Evolutionary conservation across 345 rosid species (phyloP).

Genomic region (Rubroshorea leprosula): DNA sequence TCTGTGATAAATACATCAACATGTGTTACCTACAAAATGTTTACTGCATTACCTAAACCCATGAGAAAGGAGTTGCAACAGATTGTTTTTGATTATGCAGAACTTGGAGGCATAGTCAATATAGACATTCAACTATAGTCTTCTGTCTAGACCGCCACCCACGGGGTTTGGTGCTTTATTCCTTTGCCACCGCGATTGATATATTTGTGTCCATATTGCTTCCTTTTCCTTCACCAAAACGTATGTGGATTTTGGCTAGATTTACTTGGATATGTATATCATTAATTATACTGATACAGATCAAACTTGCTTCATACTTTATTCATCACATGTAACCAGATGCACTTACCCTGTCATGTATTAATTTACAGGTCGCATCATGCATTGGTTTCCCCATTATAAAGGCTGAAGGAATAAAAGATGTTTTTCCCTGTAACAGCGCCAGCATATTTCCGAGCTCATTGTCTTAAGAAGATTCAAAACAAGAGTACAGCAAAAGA

Average conservation of each 20-base stretch:
- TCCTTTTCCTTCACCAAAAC: conserved; percentile 32
- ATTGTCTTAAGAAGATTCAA: too few species aligned
- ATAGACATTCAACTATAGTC: conserved; percentile 24
- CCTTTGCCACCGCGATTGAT: conserved; percentile 24
- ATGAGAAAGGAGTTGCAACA: conserved; percentile 21
- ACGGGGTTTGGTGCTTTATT: conserved; percentile 26
- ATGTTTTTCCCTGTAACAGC: conserved; percentile 15
- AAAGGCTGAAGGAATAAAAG: conserved; percentile 12
- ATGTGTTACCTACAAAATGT: conserved; percentile 21
- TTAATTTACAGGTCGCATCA: conserved; percentile 13
- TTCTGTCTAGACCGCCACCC: conserved; percentile 30
- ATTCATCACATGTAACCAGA: too few species aligned
- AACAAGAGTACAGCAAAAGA: too few species aligned
- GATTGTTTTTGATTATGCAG: conserved; percentile 30
- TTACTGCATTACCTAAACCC: conserved; percentile 21
- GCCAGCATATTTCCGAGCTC: conserved; percentile 11
- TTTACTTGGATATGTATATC: conserved; percentile 23
- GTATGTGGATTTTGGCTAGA: conserved; percentile 25
- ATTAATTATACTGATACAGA: too few species aligned
- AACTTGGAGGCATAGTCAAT: conserved; percentile 29
- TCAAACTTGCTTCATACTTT: too few species aligned
- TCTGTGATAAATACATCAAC: conserved; percentile 38
- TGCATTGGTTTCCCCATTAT: background rate
- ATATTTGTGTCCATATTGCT: conserved; percentile 24
- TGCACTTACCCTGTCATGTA: background rate